Conservation (phyloP, 1,139 yeast genomes). For the Pichia sp. region DNA sequence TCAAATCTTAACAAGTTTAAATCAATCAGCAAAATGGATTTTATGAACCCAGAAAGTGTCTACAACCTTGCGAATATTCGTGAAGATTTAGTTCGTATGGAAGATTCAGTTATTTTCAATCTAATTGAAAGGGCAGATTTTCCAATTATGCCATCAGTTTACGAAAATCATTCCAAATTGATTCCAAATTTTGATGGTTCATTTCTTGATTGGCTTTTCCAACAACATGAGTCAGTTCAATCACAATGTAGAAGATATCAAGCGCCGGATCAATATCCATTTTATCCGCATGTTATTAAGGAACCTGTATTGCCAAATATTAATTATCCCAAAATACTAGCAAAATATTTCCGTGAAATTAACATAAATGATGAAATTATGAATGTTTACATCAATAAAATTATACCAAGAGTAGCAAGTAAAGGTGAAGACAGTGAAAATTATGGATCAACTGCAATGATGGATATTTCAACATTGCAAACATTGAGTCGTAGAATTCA, state of each 20-base stretch:
- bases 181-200: constrained; percentile 67
- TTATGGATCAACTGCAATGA: constrained; percentile 75
- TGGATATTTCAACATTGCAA: constrained; percentile 84
- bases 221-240: constrained; percentile 71
- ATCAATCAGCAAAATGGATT: constrained; percentile 53
- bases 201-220: constrained; percentile 78
- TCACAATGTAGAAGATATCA: constrained; percentile 85
- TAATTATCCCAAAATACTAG: constrained; percentile 72
- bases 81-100: constrained; percentile 83
- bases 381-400: constrained; percentile 56
- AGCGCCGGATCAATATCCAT: constrained; percentile 94
- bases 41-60: constrained; percentile 76
- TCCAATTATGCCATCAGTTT: constrained; percentile 68
- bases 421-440: constrained; percentile 79
- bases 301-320: constrained; percentile 72
- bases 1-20: not conserved
- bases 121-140: constrained; percentile 92
- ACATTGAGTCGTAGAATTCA: constrained; percentile 91
- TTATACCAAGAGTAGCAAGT: constrained; percentile 70
- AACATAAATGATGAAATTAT: constrained; percentile 69
- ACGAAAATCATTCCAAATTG: constrained; percentile 49
- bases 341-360: constrained; percentile 65
- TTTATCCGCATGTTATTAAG: constrained; percentile 63
- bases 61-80: constrained; percentile 77
- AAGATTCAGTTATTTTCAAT: constrained; percentile 88